Conservation (phyloP, 768 basidiomycete genomes). For the Leccinum variicolor region DNA sequence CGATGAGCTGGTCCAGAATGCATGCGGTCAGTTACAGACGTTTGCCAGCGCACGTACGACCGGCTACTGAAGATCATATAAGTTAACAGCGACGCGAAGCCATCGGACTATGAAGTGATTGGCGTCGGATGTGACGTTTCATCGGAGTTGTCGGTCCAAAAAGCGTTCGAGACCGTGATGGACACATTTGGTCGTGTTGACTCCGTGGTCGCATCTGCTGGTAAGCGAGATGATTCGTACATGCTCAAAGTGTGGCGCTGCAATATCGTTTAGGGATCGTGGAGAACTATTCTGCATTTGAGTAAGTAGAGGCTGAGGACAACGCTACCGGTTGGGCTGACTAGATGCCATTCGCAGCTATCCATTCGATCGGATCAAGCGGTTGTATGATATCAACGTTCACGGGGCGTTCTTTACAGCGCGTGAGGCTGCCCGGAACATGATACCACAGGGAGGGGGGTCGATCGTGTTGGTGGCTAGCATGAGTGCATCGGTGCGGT, state of each 20-base stretch:
- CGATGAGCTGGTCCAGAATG: conserved; percentile 55
- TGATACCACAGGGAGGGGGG: conserved; percentile 79
- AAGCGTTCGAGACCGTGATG: conserved; percentile 62
- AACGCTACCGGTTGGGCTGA: conserved; percentile 8
- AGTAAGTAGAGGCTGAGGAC: conserved; percentile 48
- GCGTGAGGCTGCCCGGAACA: conserved; percentile 87
- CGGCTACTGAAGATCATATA: conserved; percentile 30
- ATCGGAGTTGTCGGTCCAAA: conserved; percentile 73
- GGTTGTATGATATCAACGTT: conserved; percentile 89
- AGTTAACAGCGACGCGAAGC: conserved; percentile 54
- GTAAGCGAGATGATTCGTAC: conserved; percentile 37
- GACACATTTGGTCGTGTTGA: conserved; percentile 72
- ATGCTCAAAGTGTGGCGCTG: neutral
- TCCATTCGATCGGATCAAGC: conserved; percentile 80
- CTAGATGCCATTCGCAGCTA: conserved; percentile 46
- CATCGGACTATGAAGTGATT: conserved; percentile 61
- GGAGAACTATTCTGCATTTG: conserved; percentile 85
- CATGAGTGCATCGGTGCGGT: conserved; percentile 84
- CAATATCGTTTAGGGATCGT: conserved; percentile 57
- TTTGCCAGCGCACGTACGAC: conserved; percentile 18
- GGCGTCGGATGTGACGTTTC: conserved; percentile 88
- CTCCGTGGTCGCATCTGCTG: conserved; percentile 85
- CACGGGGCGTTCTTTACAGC: conserved; percentile 96
- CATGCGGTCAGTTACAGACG: conserved; percentile 44
- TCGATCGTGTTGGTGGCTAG: conserved; percentile 84